Base-by-base conservation (phyloP, 78 protist genomes). In the Dictyostelium intermedium region DNA sequence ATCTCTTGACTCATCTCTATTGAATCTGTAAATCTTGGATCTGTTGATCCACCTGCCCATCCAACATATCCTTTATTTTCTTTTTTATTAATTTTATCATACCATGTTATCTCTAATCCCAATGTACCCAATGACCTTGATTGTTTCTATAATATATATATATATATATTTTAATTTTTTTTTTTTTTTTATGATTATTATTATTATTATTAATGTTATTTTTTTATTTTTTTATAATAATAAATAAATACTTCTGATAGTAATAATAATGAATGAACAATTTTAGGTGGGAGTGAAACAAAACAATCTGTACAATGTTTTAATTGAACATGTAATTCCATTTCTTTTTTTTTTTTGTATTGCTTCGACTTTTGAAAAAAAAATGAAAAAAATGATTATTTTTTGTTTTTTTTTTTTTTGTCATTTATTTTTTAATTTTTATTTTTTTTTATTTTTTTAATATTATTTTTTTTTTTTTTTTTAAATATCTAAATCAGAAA, bases 41-140 rank as follows among this genome's bases (percentile, higher is more conserved):
- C 60, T 25, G 80, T 41, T 25, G 86, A 73, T 35, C 85, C 85
- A 23, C 96, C 96, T 18, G 96, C 85, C 96, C 96, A 92, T 50
- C 92, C 96, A 14, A 85, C 96, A 69, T 69, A 84, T 7, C n/a
- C 84, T n/a, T 72, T 47, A 8, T 35, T 84, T 2, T 92, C 96
- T 37, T 92, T 50, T 60, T 82, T 83, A 30, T 23, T 39, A 9
- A 14, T 23, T 53, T 92, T 84, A 60, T 85, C 96, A 34, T 61
- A 81, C 96, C 96, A 92, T 61, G 43, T 50, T 39, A 92, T 73
- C 39, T 92, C 96, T 27, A 92, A 72, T 66, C 78, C 35, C 23
- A 87, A 41, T 63, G 93, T 60, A 32, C 76, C 76, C 10, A 87
- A 37, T 23, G 79, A 78, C 60, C 32, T 87, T 25, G 74, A 56